These are phyloP conservation scores for Gentiana macrophylla DNA, from an alignment of 257 asterid genomes.

Conservation along the genomic window DNA sequence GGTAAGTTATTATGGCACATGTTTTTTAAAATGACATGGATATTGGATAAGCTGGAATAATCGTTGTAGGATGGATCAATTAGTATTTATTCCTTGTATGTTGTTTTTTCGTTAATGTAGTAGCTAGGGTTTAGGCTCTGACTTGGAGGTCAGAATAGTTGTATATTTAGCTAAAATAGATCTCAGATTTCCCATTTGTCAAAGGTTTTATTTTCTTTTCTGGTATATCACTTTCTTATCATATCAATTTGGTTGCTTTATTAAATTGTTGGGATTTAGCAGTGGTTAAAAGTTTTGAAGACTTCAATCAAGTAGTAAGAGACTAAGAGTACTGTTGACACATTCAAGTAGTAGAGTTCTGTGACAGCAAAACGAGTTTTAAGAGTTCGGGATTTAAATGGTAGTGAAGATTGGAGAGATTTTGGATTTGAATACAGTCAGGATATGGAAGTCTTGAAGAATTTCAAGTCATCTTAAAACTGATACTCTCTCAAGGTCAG, in stretches of 20 bases:
- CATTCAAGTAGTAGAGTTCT: slow-evolving; percentile 30
- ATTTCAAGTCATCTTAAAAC: slow-evolving; percentile 41
- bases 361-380: slow-evolving; percentile 51
- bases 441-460: slow-evolving; percentile 72
- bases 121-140: not conserved
- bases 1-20: slow-evolving; percentile 44
- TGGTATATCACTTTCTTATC: slow-evolving; percentile 10
- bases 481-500: slow-evolving; percentile 45
- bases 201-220: not conserved
- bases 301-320: slow-evolving; percentile 23
- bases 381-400: slow-evolving; percentile 79
- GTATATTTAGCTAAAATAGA: no score
- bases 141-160: not conserved
- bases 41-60: not conserved
- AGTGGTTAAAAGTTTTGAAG: slow-evolving; percentile 37
- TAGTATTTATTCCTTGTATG: not conserved
- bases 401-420: slow-evolving; percentile 75
- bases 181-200: slow-evolving; percentile 1
- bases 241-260: slow-evolving; percentile 18
- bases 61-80: not conserved
- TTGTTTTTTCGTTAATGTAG: not conserved
- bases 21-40: not conserved
- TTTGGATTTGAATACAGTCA: slow-evolving; percentile 58
- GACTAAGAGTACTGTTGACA: slow-evolving; percentile 14
- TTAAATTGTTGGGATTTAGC: slow-evolving; percentile 34